A percentile compares a stretch with the other conserved stretches of the same genome.
Conservation (phyloP, 805 yeast genomes). For the Candida taoyuanica region DNA sequence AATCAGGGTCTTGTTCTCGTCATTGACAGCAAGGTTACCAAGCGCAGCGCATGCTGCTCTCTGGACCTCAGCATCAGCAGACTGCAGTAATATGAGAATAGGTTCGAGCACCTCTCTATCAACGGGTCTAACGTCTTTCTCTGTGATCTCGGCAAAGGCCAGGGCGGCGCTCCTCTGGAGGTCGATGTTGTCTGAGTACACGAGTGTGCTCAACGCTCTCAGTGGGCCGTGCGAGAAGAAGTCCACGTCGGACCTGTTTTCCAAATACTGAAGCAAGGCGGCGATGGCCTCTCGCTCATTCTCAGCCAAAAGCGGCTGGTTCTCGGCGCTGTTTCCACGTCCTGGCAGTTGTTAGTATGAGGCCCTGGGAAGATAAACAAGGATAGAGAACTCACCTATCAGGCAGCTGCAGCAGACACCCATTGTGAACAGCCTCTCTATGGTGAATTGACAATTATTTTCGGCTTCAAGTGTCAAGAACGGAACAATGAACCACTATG, state of each 20-base stretch:
- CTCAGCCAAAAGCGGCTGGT: conserved; percentile 84
- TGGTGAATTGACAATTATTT: no score
- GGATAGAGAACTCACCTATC: conserved; percentile 9
- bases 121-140: conserved; percentile 89
- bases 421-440: no score
- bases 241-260: conserved; percentile 82
- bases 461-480: no score
- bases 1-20: conserved; percentile 85
- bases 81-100: conserved; percentile 78
- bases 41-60: conserved; percentile 98
- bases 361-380: not conserved
- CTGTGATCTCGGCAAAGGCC: conserved; percentile 98
- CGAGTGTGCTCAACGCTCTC: conserved; percentile 85
- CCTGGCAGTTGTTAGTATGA: conserved; percentile 12
- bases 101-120: conserved; percentile 92
- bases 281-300: conserved; percentile 96
- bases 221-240: conserved; percentile 83
- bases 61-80: conserved; percentile 90
- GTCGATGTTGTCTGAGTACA: conserved; percentile 91
- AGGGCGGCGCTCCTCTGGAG: conserved; percentile 95
- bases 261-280: conserved; percentile 80
- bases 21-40: conserved; percentile 97
- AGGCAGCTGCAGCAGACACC: conserved; percentile 24
- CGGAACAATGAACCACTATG: no score
- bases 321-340: conserved; percentile 29